phyloP scores from a whole-genome alignment of 805 yeast genomes.

The Alloascoidea africana region DNA sequence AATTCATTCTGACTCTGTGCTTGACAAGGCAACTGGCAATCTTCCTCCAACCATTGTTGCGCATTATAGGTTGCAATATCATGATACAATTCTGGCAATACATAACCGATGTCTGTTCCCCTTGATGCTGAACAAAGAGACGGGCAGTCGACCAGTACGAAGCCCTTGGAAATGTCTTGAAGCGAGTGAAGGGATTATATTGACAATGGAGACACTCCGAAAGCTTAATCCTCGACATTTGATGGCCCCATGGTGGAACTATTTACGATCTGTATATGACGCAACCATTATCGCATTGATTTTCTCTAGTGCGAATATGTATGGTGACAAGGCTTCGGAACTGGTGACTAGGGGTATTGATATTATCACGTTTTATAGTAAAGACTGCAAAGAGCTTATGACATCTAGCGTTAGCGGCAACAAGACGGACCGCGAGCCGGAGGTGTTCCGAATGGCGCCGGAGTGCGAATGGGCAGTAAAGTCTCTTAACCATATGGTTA shows the following conservation, averaged over 20 bases:
- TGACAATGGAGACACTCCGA: background rate
- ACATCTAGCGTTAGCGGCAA: background rate
- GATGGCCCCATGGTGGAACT: background rate
- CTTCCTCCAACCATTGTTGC: background rate
- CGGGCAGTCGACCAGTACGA: background rate
- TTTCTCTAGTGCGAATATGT: background rate
- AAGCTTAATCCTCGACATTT: background rate
- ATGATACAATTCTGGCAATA: background rate
- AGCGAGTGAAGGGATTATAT: background rate
- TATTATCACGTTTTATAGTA: background rate
- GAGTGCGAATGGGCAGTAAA: slow-evolving; percentile 50
- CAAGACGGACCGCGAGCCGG: background rate
- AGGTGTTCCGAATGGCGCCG: slow-evolving; percentile 27
- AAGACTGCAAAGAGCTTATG: background rate
- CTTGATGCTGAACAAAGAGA: background rate
- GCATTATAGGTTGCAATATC: background rate
- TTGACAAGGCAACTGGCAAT: slow-evolving; percentile 4
- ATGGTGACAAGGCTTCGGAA: background rate
- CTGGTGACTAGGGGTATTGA: background rate
- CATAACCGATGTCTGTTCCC: background rate
- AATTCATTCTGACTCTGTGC: background rate
- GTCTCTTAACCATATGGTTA: slow-evolving; percentile 33
- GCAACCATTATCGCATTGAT: background rate
- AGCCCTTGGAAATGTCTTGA: background rate
- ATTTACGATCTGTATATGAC: background rate